Conservation (phyloP, 1,139 yeast genomes). For the Pichia norvegensis region DNA sequence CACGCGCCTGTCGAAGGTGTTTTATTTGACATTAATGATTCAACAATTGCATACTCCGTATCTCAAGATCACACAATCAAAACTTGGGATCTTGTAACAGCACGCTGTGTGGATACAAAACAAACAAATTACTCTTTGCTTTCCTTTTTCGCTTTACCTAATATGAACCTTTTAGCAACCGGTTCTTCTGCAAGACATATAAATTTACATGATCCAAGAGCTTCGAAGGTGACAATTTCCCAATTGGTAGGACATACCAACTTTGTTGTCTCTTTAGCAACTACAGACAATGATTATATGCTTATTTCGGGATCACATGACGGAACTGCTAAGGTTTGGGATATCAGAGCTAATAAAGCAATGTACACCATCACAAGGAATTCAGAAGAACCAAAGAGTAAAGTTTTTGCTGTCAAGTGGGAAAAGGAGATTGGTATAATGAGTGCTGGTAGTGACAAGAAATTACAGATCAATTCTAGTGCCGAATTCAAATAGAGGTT, state of each 20-base stretch:
- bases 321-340: conserved; percentile 95
- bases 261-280: conserved; percentile 73
- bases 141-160: conserved; percentile 62
- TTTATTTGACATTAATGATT: conserved; percentile 61
- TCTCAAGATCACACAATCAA: conserved; percentile 92
- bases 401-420: conserved; percentile 89
- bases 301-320: conserved; percentile 89
- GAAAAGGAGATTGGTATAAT: conserved; percentile 69
- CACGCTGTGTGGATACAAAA: conserved; percentile 77
- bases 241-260: conserved; percentile 87
- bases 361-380: conserved; percentile 73
- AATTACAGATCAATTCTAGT: conserved; percentile 65
- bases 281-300: conserved; percentile 72
- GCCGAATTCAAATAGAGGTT: conserved; percentile 22
- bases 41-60: conserved; percentile 83
- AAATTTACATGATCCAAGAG: conserved; percentile 85
- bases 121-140: conserved; percentile 82
- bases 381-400: conserved; percentile 35
- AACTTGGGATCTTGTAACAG: conserved; percentile 91
- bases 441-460: conserved; percentile 92
- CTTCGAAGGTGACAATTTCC: conserved; percentile 47
- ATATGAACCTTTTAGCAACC: conserved; percentile 64
- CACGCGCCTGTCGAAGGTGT: conserved; percentile 82
- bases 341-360: conserved; percentile 79
- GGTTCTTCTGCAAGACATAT: conserved; percentile 97